Evolutionary conservation across 2,329 filamentous ascomycete genomes (phyloP).

Genomic region (Cercospora beticola): DNA sequence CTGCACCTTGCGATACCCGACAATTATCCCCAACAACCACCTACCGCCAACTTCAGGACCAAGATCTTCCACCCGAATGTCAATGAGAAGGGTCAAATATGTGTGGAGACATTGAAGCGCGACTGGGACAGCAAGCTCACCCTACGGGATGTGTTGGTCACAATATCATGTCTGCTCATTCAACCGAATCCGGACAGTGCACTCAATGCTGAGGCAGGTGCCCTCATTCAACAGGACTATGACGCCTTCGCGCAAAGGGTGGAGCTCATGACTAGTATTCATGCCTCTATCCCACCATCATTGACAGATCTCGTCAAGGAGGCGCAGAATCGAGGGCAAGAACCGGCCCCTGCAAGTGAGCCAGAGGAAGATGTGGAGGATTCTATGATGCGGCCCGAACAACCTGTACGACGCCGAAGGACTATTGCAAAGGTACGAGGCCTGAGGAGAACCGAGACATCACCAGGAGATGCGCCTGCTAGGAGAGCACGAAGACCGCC

Average conservation of each 20-base stretch:
- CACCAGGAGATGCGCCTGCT: constrained; percentile 28
- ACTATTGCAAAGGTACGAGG: constrained; percentile 32
- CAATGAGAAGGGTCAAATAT: constrained; percentile 62
- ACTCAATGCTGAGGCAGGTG: constrained; percentile 61
- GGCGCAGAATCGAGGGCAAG: constrained; percentile 53
- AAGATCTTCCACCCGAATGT: constrained; percentile 66
- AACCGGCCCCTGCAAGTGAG: constrained; percentile 25
- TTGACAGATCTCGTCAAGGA: constrained; percentile 49
- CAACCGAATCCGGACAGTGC: constrained; percentile 65
- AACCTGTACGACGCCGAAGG: constrained; percentile 29
- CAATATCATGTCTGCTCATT: constrained; percentile 62
- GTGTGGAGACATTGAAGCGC: constrained; percentile 64
- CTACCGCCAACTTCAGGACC: constrained; percentile 61
- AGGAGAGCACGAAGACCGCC: constrained; percentile 19
- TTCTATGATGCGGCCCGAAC: constrained; percentile 20
- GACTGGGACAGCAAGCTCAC: constrained; percentile 62
- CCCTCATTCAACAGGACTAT: constrained; percentile 60
- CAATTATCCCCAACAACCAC: constrained; percentile 54
- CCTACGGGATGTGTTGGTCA: constrained; percentile 58
- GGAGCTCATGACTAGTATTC: constrained; percentile 61
- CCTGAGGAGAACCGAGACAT: constrained; percentile 26
- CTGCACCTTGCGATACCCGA: constrained; percentile 60
- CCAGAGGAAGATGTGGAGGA: constrained; percentile 21
- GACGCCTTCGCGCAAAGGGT: constrained; percentile 57
- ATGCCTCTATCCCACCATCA: constrained; percentile 54